Base-by-base conservation (phyloP, 2,329 filamentous ascomycete species). In the Thermomyces lanuginosus region DNA sequence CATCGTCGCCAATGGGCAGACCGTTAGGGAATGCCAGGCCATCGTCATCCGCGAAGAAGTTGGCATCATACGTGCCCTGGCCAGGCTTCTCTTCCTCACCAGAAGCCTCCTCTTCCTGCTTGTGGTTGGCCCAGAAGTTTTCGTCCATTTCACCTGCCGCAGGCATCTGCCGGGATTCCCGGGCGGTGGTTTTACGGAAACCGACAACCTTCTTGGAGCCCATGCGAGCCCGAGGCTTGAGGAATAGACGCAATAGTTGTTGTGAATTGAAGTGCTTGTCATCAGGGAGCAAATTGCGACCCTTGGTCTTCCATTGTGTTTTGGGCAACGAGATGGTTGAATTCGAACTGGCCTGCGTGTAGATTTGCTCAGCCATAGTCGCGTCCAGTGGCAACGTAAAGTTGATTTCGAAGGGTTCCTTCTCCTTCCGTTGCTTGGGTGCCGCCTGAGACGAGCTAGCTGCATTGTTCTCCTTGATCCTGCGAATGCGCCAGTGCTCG, bases 221-320 rank as follows among this genome's bases (percentile, higher is more conserved):
- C 53, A 93, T 69, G 21, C 77, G 76, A 7, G 84, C 82, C 49
- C 84, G 92, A 15, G 89, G 89, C 51, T 98, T 98, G 15, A 95
- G 64, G 64, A 95, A 98, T 1, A 98, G 66, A 26, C 73, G 78
- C 5, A 95, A 63, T 1, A 98, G 63, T 38, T 92, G 81, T 46
- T 78, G 79, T 6, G 86, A 95, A 58, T 84, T 92, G 61, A 98
- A 95, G 49, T 95, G 84, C 54, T 93, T 93, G 56, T 98, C 89
- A 45, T 98, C 89, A 2, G 91, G 86, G 4, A 98, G 70, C 3
- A 98, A 66, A 47, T 98, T 92, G 25, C 82, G 71, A 1, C 78
- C 83, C 53, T 92, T 92, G 20, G 81, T 89, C 51, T 81, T 89
- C 82, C 86, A 91, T 51, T 95, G 83, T 39, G 84, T 81, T 59